Conservation (phyloP, 306 rosid species). For the Gillenia trifoliata region DNA sequence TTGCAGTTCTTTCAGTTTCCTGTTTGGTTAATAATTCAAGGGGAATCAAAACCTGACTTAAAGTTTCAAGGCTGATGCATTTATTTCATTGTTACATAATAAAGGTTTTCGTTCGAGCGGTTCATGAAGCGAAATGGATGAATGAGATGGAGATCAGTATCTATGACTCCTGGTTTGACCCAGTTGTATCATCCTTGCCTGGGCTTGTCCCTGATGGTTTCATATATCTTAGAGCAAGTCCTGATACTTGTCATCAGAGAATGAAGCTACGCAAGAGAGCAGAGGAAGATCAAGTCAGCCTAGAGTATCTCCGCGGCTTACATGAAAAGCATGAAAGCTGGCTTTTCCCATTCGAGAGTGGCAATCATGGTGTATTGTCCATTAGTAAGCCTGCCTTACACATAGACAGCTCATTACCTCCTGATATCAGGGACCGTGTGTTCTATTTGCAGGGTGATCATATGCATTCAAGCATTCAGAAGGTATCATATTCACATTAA, state of each 20-base stretch:
- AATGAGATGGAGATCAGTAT: conserved; percentile 99
- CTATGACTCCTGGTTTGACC: conserved; percentile 99
- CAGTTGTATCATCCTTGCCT: conserved; percentile 89
- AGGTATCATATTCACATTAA: conserved; percentile 42
- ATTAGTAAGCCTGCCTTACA: conserved; percentile 63
- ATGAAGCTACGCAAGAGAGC: conserved; percentile 73
- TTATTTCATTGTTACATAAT: conserved; percentile 27
- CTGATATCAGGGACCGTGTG: conserved; percentile 84
- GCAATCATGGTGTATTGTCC: conserved; percentile 71
- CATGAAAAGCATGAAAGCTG: conserved; percentile 98
- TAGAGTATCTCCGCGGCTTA: conserved; percentile 74
- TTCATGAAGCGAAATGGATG: conserved; percentile 99
- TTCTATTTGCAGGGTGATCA: conserved; percentile 91
- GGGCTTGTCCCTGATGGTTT: conserved; percentile 96
- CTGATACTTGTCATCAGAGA: conserved; percentile 95
- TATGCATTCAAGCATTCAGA: conserved; percentile 97
- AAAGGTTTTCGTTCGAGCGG: conserved; percentile 96
- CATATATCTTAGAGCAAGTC: conserved; percentile 98
- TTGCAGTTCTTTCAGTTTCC: conserved; percentile 23
- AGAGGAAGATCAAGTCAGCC: conserved; percentile 89
- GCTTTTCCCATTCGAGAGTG: conserved; percentile 80
- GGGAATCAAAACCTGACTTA: conserved; percentile 24
- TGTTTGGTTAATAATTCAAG: conserved; percentile 15
- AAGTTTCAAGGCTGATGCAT: conserved; percentile 29
- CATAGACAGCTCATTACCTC: conserved; percentile 71